Conservation (phyloP, 1,284 basidiomycete genomes). For the Cryptococcus sp. region DNA sequence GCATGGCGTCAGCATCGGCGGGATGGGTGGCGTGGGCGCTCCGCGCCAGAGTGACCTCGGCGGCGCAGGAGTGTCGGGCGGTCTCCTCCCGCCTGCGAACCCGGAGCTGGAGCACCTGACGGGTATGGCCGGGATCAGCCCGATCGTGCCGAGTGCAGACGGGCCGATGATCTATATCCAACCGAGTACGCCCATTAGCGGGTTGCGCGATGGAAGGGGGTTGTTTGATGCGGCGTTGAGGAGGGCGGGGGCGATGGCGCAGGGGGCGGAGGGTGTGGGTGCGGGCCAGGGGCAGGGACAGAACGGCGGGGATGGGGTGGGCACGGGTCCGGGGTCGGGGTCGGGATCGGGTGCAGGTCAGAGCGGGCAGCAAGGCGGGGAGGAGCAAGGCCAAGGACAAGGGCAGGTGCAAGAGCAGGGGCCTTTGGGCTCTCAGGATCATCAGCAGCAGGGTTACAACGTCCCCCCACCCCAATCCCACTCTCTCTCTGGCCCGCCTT, state of each 20-base stretch:
- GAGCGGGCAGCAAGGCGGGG: slow-evolving; percentile 3
- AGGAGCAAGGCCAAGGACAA: slow-evolving; percentile 1
- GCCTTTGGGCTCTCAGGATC: too few relatives aligned
- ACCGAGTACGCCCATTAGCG: slow-evolving; percentile 50
- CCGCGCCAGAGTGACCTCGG: slow-evolving; percentile 7
- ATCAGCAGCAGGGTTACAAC: slow-evolving; percentile 13
- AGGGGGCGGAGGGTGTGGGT: slow-evolving; percentile 3
- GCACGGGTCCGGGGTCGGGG: too few relatives aligned
- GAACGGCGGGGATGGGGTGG: neutral
- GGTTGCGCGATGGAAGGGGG: slow-evolving; percentile 43
- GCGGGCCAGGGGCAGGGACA: slow-evolving; percentile 2
- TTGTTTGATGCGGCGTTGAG: slow-evolving; percentile 45
- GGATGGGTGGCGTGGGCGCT: neutral
- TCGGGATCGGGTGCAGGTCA: neutral
- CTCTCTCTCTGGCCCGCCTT: slow-evolving; percentile 4
- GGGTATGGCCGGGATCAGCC: slow-evolving; percentile 48
- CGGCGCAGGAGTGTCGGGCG: slow-evolving; percentile 16
- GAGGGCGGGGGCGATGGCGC: slow-evolving; percentile 23
- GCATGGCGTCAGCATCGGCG: neutral
- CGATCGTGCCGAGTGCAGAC: slow-evolving; percentile 45
- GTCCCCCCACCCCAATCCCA: slow-evolving; percentile 16
- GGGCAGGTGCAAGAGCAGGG: too few relatives aligned
- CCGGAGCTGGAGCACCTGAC: slow-evolving; percentile 41
- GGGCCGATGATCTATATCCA: slow-evolving; percentile 51
- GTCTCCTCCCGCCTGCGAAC: slow-evolving; percentile 40